Evolutionary conservation across 225 moss, liverwort and hornwort genomes (phyloP), one percentile per base, ranked within the genome.

Genomic region (Lunularia cruciata): DNA sequence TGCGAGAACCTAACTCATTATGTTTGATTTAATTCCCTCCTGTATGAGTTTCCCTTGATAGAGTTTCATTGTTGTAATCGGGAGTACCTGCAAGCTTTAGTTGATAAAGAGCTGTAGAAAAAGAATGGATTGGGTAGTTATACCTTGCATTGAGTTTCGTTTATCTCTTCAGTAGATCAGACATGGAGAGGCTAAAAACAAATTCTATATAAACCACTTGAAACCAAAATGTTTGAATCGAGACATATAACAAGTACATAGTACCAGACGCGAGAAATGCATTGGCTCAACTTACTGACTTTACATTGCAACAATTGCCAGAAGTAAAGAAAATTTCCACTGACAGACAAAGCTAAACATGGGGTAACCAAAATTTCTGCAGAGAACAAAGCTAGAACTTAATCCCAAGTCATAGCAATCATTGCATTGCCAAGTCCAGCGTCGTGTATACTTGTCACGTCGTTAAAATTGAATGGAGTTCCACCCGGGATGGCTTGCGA

Each of bases 351-450:
- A 57, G 33, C 32, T 31, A 57, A 57, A 20, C 25, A 39, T 5
- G 14, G 15, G 42, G 39, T 39, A 40, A 40, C 23, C 25, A 61
- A 61, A 61, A 61, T 61, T 39, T 37, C 38, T 40, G 39, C 54
- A 54, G 11, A 22, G 2, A 54, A 23, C 39, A 26, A 20, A 2
- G 23, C 23, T 23, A 25, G 11, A 12, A 68, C 39, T 89, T 71
- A 92, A 68, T 90, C 87, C 93, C 96, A 98, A 20, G 87, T 80
- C 96, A 98, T 91, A 3, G 81, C 83, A 22, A 98, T 77, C 88
- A 98, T 89, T 49, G 93, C 80, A 68, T 98, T 91, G 46, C 87
- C 82, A 36, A 98, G 83, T 34, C 93, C 96, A 76, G 93, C 93
- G 78, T 85, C 87, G 47, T 78, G 74, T 72, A 98, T 87, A 63